Conservation (phyloP, 2,329 filamentous ascomycete genomes). For the Exophiala alcalophila region DNA sequence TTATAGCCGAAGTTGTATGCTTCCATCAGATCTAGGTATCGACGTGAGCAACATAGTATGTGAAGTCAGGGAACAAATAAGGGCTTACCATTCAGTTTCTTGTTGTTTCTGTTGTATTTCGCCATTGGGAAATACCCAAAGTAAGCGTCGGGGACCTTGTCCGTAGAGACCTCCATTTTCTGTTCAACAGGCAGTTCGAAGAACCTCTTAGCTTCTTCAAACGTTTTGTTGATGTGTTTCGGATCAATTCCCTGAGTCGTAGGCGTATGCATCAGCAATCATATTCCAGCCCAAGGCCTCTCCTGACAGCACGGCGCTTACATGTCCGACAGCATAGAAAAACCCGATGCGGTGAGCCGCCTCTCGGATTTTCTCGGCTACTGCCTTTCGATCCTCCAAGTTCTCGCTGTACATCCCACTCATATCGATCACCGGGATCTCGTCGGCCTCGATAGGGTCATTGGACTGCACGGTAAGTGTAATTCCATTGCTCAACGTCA, state of each 20-base stretch:
- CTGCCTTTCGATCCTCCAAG: slow-evolving; percentile 37
- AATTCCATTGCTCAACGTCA: too few relatives aligned
- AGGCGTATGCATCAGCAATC: too few relatives aligned
- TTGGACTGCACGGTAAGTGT: slow-evolving; percentile 19
- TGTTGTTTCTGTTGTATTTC: slow-evolving; percentile 17
- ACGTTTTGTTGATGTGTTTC: slow-evolving; percentile 31
- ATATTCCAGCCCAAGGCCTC: too few relatives aligned
- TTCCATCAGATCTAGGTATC: too few relatives aligned
- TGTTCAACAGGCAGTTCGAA: slow-evolving; percentile 46
- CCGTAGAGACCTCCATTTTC: slow-evolving; percentile 48
- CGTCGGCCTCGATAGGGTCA: slow-evolving; percentile 18
- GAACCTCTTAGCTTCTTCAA: slow-evolving; percentile 42
- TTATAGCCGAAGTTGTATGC: too few relatives aligned
- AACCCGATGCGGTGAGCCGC: slow-evolving; percentile 40
- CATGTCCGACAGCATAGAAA: slow-evolving; percentile 38
- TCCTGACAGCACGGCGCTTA: too few relatives aligned
- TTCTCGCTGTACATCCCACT: slow-evolving; percentile 39
- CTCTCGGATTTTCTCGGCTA: slow-evolving; percentile 43
- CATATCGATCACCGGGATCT: slow-evolving; percentile 47
- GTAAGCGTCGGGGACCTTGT: slow-evolving; percentile 18
- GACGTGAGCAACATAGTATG: too few relatives aligned
- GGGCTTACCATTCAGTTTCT: slow-evolving; percentile 20
- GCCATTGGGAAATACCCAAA: slow-evolving; percentile 18
- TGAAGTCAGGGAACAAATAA: too few relatives aligned
- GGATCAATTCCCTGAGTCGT: slow-evolving; percentile 4